These are phyloP conservation scores for Colletotrichum horii DNA, from an alignment of 2,329 filamentous ascomycete species.

Conservation along the genomic window DNA sequence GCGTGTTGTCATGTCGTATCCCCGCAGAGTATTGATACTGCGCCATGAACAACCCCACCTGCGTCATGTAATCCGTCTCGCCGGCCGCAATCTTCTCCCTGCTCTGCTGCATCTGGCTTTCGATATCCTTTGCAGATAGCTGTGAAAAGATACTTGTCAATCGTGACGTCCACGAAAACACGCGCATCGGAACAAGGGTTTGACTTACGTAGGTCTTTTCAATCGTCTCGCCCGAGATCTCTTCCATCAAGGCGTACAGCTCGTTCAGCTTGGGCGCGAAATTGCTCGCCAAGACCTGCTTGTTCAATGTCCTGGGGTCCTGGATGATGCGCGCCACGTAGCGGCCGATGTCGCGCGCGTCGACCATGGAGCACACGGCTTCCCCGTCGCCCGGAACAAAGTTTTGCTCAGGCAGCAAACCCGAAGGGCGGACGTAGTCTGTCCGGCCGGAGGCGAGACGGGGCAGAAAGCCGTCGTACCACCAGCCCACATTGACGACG, in stretches of 20 bases:
- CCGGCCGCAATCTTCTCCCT: neutral
- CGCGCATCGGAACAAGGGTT: fast-evolving
- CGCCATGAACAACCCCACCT: neutral
- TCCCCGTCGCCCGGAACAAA: slow-evolving; percentile 51
- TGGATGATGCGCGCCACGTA: slow-evolving; percentile 55
- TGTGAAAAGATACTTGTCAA: neutral
- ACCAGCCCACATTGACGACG: slow-evolving; percentile 63
- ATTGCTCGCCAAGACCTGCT: slow-evolving; percentile 52
- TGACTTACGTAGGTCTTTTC: slow-evolving; percentile 31
- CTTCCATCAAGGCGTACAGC: slow-evolving; percentile 49
- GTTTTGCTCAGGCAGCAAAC: slow-evolving; percentile 36
- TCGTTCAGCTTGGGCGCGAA: slow-evolving; percentile 50
- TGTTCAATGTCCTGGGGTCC: slow-evolving; percentile 59
- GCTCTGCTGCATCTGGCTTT: neutral
- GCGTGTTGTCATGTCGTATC: slow-evolving; percentile 57
- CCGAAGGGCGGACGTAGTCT: slow-evolving; percentile 37
- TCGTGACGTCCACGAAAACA: fast-evolving
- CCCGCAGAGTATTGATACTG: slow-evolving; percentile 52
- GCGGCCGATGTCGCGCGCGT: slow-evolving; percentile 56
- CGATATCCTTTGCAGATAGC: neutral
- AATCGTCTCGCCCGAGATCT: slow-evolving; percentile 52
- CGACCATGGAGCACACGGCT: slow-evolving; percentile 45
- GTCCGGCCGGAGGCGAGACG: slow-evolving; percentile 34
- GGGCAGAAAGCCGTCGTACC: slow-evolving; percentile 52
- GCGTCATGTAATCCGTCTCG: neutral